These are phyloP conservation scores for Astrothelium subdiscretum DNA, from an alignment of 495 filamentous ascomycete genomes.

Conservation along the genomic window DNA sequence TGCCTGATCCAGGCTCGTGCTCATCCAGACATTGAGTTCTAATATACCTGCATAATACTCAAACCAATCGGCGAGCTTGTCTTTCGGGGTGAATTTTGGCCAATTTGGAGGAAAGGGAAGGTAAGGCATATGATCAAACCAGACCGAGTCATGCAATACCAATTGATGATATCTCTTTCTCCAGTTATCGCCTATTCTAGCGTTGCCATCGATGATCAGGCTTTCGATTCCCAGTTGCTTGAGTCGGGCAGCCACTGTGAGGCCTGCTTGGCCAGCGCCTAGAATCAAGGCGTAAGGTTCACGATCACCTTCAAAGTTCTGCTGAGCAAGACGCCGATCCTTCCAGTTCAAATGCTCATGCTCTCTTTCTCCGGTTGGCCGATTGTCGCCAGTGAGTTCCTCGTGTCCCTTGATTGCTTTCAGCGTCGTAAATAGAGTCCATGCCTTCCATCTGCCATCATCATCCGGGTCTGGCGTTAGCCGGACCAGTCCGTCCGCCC, in stretches of 20 bases:
- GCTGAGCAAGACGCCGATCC: conserved; percentile 45
- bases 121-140: conserved; percentile 47
- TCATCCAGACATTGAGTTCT: conserved; percentile 71
- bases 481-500: conserved; percentile 12
- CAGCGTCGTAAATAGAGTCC: conserved; percentile 21
- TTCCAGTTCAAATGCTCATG: conserved; percentile 43
- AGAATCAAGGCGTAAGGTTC: conserved; percentile 35
- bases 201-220: conserved; percentile 55
- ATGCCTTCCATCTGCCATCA: conserved; percentile 17
- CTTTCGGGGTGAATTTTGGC: conserved; percentile 51
- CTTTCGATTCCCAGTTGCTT: conserved; percentile 56
- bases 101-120: conserved; percentile 55
- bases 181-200: conserved; percentile 66
- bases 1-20: conserved; percentile 38
- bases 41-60: conserved; percentile 58
- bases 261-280: conserved; percentile 44
- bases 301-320: conserved; percentile 38
- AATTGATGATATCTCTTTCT: conserved; percentile 50
- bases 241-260: conserved; percentile 56
- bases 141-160: conserved; percentile 66
- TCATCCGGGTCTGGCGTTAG: not conserved
- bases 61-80: conserved; percentile 72
- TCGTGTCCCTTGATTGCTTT: conserved; percentile 11
- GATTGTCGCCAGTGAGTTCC: conserved; percentile 12
- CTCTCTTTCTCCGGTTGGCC: conserved; percentile 13